Conservation (phyloP, 495 filamentous ascomycete genomes). For the Tuber magnatum region DNA sequence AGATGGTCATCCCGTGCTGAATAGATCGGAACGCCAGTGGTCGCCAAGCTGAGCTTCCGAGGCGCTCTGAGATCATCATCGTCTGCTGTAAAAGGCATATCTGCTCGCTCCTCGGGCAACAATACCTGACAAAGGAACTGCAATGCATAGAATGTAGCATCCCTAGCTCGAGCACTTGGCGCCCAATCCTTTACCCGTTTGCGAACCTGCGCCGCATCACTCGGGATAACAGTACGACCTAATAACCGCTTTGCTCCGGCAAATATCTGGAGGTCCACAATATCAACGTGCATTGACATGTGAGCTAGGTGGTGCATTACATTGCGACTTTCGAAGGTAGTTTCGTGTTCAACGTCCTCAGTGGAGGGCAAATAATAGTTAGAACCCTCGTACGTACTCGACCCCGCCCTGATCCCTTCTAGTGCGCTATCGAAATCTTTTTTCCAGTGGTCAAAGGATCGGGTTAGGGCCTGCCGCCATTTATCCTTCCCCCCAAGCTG, state of each 20-base stretch:
- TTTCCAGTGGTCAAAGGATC: constrained; percentile 93
- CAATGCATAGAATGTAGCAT: constrained; percentile 89
- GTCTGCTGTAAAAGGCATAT: constrained; percentile 39
- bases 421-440: constrained; percentile 82
- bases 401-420: constrained; percentile 44
- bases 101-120: constrained; percentile 47
- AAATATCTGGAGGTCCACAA: constrained; percentile 96
- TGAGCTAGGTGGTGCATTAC: constrained; percentile 91
- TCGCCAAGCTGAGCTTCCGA: constrained; percentile 32
- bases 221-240: constrained; percentile 72
- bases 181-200: constrained; percentile 91
- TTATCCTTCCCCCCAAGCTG: constrained; percentile 85
- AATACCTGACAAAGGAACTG: constrained; percentile 78
- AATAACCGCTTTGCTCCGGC: constrained; percentile 77
- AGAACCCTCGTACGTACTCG: constrained; percentile 35
- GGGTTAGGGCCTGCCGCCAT: constrained; percentile 80
- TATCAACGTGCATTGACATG: constrained; percentile 97
- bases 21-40: constrained; percentile 49
- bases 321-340: constrained; percentile 75
- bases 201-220: constrained; percentile 72
- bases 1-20: constrained; percentile 82
- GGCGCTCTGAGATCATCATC: constrained; percentile 43
- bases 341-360: constrained; percentile 57
- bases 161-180: constrained; percentile 79
- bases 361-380: constrained; percentile 38